These are phyloP conservation scores for Coelastrella sp. DNA, from an alignment of 139 green algal species.

Conservation along the genomic window DNA sequence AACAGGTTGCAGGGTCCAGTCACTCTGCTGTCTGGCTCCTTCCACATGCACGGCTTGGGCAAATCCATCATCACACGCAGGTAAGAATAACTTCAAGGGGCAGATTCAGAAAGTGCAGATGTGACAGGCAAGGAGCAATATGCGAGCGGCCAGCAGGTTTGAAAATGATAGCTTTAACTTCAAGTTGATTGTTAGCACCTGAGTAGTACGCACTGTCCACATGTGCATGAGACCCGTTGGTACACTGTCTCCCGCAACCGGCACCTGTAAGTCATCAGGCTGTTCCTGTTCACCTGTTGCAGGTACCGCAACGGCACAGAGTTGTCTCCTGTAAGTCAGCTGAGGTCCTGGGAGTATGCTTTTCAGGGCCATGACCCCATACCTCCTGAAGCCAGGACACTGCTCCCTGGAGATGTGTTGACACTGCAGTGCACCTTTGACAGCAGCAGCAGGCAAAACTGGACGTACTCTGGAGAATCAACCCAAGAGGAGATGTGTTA, in stretches of 20 bases:
- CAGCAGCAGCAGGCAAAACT: constrained; percentile 1
- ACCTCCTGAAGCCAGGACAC: not conserved
- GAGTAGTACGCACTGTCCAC: too few relatives aligned
- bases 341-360: constrained; percentile 17
- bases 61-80: constrained; percentile 26
- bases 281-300: not conserved
- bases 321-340: not conserved
- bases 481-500: constrained; percentile 41
- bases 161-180: not conserved
- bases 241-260: not conserved
- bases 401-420: constrained; percentile 23
- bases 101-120: not conserved
- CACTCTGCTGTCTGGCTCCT: constrained; percentile 17
- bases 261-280: not conserved
- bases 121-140: not conserved
- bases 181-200: too few relatives aligned
- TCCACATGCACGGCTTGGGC: constrained; percentile 38
- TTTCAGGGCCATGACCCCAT: constrained; percentile 21
- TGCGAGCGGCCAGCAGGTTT: too few relatives aligned
- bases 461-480: not conserved
- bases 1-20: constrained; percentile 16
- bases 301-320: constrained; percentile 14
- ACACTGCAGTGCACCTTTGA: constrained; percentile 42
- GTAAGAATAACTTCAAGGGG: not conserved
- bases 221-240: not conserved